These are phyloP conservation scores for Diplodia mutila DNA, from an alignment of 2,329 filamentous ascomycete genomes.

Conservation along the genomic window DNA sequence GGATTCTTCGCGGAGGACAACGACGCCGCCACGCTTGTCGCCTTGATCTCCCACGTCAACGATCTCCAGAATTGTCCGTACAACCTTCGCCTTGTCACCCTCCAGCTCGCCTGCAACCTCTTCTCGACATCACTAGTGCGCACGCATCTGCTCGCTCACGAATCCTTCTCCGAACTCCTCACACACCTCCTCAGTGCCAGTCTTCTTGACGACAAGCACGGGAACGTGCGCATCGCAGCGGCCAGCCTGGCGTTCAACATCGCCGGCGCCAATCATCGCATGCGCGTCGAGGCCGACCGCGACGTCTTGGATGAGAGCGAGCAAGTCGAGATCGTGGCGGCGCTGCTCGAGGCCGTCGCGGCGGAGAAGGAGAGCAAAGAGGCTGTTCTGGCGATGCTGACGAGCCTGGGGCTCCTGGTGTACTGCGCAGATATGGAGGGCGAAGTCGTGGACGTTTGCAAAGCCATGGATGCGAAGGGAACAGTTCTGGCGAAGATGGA, in stretches of 20 bases:
- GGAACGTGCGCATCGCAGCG: slow-evolving; percentile 77
- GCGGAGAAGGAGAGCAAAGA: slow-evolving; percentile 61
- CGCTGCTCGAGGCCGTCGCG: slow-evolving; percentile 73
- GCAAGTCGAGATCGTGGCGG: slow-evolving; percentile 81
- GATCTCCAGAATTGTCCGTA: slow-evolving; percentile 68
- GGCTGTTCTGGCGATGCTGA: slow-evolving; percentile 74
- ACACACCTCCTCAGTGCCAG: slow-evolving; percentile 75
- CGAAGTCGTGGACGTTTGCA: slow-evolving; percentile 78
- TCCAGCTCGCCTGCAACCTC: slow-evolving; percentile 84
- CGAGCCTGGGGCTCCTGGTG: slow-evolving; percentile 74
- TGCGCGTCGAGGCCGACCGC: slow-evolving; percentile 52
- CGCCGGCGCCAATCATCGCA: slow-evolving; percentile 68
- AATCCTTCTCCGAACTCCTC: slow-evolving; percentile 48
- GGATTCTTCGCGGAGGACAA: slow-evolving; percentile 81
- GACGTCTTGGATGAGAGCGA: slow-evolving; percentile 68
- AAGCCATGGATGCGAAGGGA: slow-evolving; percentile 69
- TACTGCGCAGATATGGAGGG: slow-evolving; percentile 72
- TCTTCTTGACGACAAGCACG: slow-evolving; percentile 75
- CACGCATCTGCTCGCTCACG: slow-evolving; percentile 62
- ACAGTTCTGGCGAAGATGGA: slow-evolving; percentile 17
- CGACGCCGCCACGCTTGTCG: slow-evolving; percentile 57
- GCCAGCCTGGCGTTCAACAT: slow-evolving; percentile 85
- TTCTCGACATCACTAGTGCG: slow-evolving; percentile 76
- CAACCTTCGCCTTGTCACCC: slow-evolving; percentile 76
- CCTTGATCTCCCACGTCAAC: slow-evolving; percentile 60